Evolutionary conservation across 164 flowering plant species (phyloP).

Genomic region (Liriodendron chinense): DNA sequence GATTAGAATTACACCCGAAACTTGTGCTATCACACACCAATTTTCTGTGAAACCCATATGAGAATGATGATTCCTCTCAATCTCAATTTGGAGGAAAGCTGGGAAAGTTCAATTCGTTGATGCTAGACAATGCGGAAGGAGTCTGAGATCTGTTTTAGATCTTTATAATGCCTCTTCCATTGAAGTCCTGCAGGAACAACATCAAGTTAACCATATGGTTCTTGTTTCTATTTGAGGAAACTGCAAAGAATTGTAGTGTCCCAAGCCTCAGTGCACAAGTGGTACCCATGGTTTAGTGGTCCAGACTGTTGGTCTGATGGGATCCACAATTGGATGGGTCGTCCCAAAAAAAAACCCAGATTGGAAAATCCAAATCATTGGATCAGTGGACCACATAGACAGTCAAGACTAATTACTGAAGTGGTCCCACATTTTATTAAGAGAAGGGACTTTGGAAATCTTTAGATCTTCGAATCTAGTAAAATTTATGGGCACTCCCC

Average conservation of each 20-base stretch:
- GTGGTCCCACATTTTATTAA: too few relatives aligned
- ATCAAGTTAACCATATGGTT: not conserved
- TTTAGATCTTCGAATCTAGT: too few relatives aligned
- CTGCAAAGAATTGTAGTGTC: too few relatives aligned
- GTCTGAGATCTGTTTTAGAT: slow-evolving; percentile 66
- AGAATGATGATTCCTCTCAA: not conserved
- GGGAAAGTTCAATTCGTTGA: not conserved
- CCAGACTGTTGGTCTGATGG: too few relatives aligned
- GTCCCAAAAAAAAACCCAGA: too few relatives aligned
- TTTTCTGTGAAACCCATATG: not conserved
- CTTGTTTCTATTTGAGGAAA: not conserved
- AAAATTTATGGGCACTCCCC: not conserved
- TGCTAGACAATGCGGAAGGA: slow-evolving; percentile 78
- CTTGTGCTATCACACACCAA: not conserved
- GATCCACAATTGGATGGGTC: too few relatives aligned
- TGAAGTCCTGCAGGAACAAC: slow-evolving; percentile 66
- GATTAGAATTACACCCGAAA: not conserved
- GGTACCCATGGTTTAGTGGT: too few relatives aligned
- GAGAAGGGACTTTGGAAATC: not conserved
- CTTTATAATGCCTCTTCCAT: slow-evolving; percentile 86
- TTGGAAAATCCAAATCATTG: too few relatives aligned
- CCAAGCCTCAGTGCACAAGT: too few relatives aligned
- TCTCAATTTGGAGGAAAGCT: too few relatives aligned
- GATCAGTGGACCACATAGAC: too few relatives aligned
- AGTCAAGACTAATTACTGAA: too few relatives aligned